These are phyloP conservation scores for Raffaelea albimanens DNA, from an alignment of 2,329 filamentous ascomycete genomes.

Conservation along the genomic window DNA sequence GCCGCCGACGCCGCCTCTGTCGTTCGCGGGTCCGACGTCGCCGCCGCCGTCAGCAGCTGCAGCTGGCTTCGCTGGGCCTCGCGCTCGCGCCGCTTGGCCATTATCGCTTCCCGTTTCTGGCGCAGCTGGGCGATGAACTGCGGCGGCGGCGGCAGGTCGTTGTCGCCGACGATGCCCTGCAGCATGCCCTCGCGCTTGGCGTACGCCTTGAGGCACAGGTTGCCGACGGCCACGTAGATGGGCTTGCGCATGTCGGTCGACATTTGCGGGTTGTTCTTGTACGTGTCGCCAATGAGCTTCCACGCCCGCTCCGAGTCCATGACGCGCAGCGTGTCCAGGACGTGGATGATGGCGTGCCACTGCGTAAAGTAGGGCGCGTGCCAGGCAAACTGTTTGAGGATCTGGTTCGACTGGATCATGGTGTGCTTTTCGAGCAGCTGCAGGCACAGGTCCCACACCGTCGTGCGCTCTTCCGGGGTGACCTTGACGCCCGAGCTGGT, in stretches of 20 bases:
- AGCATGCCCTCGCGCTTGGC: too few species aligned
- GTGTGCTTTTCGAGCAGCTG: constrained; percentile 21
- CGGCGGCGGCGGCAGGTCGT: too few species aligned
- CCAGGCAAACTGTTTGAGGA: constrained; percentile 22
- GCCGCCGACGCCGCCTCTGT: too few species aligned
- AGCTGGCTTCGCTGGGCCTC: too few species aligned
- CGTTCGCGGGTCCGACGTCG: too few species aligned
- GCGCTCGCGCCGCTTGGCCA: too few species aligned
- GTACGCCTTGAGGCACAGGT: constrained; percentile 22
- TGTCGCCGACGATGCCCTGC: too few species aligned
- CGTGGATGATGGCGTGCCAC: constrained; percentile 25
- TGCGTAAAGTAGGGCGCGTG: constrained; percentile 20
- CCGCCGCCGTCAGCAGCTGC: too few species aligned
- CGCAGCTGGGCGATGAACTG: too few species aligned
- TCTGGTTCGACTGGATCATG: constrained; percentile 23
- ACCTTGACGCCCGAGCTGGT: constrained; percentile 15
- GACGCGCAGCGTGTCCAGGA: constrained; percentile 24
- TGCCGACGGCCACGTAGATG: constrained; percentile 21
- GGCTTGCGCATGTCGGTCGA: constrained; percentile 17
- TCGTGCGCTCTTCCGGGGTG: constrained; percentile 18
- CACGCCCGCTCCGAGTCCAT: constrained; percentile 23
- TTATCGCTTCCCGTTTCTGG: too few species aligned
- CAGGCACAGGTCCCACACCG: constrained; percentile 19
- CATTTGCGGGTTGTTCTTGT: constrained; percentile 21
- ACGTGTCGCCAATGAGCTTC: constrained; percentile 22